phyloP scores from a whole-genome alignment of 768 basidiomycete species.

The Rhodotorula paludigena region DNA sequence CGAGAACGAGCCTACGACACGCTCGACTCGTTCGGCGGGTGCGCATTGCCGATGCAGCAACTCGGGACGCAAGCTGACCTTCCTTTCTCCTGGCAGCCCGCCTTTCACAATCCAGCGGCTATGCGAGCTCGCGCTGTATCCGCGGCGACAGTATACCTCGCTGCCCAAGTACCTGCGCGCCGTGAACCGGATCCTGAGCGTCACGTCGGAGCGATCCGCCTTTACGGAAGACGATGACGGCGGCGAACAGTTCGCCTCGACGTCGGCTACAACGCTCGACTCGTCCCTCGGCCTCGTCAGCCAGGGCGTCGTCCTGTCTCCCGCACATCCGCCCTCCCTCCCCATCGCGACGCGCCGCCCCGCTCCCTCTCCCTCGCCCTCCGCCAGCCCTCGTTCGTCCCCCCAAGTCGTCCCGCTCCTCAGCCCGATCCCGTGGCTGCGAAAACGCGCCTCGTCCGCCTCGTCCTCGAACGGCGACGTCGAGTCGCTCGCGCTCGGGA shows the following conservation, averaged over 20 bases:
- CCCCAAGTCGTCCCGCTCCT: slow-evolving; percentile 37
- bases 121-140: slow-evolving; percentile 70
- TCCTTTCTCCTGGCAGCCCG: slow-evolving; percentile 5
- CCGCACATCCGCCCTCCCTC: slow-evolving; percentile 10
- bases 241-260: slow-evolving; percentile 24
- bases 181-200: slow-evolving; percentile 71
- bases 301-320: slow-evolving; percentile 16
- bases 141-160: slow-evolving; percentile 65
- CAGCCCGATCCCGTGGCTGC: slow-evolving; percentile 40
- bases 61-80: not conserved
- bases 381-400: slow-evolving; percentile 3
- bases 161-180: slow-evolving; percentile 85
- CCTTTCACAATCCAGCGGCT: slow-evolving; percentile 88
- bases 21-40: slow-evolving; percentile 36
- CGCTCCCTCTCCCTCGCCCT: not conserved
- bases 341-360: not conserved
- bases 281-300: slow-evolving; percentile 19
- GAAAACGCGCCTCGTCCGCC: not conserved
- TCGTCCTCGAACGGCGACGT: slow-evolving; percentile 2
- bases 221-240: slow-evolving; percentile 33
- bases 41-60: not conserved
- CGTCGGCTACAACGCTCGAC: slow-evolving; percentile 29
- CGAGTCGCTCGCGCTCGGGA: too few species aligned
- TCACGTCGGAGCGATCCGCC: slow-evolving; percentile 61
- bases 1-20: slow-evolving; percentile 28